A percentile compares a stretch with the other conserved stretches of the same genome.
Evolutionary conservation across 2,329 filamentous ascomycete species (phyloP).

Genomic region (Mariannaea elegans): DNA sequence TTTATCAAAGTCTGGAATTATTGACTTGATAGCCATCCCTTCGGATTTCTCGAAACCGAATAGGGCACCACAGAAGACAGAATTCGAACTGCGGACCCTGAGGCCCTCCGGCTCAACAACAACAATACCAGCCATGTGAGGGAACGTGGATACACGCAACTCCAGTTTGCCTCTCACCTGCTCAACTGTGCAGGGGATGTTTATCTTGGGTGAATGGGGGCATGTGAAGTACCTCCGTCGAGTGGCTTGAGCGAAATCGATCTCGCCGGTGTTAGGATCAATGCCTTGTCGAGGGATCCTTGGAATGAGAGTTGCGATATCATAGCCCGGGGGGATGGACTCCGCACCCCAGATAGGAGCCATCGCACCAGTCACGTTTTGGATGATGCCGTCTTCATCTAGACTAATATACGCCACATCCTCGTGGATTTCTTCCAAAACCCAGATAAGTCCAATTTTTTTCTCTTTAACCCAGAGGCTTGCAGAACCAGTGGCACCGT

Average conservation of each 20-base stretch:
- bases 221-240: constrained; percentile 86
- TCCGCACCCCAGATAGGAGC: constrained; percentile 86
- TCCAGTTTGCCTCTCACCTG: constrained; percentile 74
- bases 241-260: constrained; percentile 80
- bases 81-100: constrained; percentile 90
- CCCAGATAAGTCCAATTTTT: constrained; percentile 92
- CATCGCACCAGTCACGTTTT: constrained; percentile 77
- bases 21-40: constrained; percentile 78
- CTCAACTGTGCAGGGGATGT: constrained; percentile 85
- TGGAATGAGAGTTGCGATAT: constrained; percentile 82
- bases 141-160: constrained; percentile 90
- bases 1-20: constrained; percentile 89
- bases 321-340: constrained; percentile 71
- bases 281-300: constrained; percentile 81
- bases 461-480: constrained; percentile 99
- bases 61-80: constrained; percentile 89
- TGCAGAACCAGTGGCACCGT: constrained; percentile 89
- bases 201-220: constrained; percentile 77
- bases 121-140: constrained; percentile 96
- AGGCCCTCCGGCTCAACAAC: constrained; percentile 84
- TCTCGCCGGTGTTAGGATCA: constrained; percentile 72
- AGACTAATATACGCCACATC: constrained; percentile 82
- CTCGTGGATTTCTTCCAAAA: constrained; percentile 96
- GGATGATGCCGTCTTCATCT: constrained; percentile 79
- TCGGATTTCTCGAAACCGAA: constrained; percentile 90